phyloP scores from a whole-genome alignment of 257 asterid species.

The Penstemon eatonii region DNA sequence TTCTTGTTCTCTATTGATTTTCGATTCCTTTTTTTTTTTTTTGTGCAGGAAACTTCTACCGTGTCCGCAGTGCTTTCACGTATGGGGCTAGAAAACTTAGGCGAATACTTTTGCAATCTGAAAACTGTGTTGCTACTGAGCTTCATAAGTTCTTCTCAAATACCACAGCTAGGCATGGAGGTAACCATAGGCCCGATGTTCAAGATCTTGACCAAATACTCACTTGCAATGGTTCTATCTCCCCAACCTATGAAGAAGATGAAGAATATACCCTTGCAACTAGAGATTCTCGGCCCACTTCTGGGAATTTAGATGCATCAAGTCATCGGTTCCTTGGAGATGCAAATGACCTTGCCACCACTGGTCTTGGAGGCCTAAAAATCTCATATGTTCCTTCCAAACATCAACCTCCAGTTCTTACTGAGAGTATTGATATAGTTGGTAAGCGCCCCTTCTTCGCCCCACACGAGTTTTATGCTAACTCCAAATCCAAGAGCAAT shows the following conservation, averaged over 20 bases:
- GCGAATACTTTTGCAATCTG: conserved; percentile 52
- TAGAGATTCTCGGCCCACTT: conserved; percentile 18
- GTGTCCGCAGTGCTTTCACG: conserved; percentile 84
- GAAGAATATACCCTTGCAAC: too few relatives aligned
- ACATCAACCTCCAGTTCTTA: conserved; percentile 22
- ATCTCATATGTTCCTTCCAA: conserved; percentile 27
- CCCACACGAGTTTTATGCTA: conserved; percentile 45
- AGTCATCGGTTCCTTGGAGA: conserved; percentile 23
- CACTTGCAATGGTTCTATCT: conserved; percentile 26
- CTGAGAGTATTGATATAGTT: conserved; percentile 22
- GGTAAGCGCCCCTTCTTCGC: conserved; percentile 26
- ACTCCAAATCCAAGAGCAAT: conserved; percentile 30
- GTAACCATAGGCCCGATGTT: conserved; percentile 56
- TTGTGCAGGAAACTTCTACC: conserved; percentile 67
- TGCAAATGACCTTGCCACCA: conserved; percentile 29
- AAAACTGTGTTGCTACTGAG: conserved; percentile 49
- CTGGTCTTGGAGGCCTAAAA: conserved; percentile 28
- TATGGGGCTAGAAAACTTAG: conserved; percentile 79
- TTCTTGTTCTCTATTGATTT: background rate
- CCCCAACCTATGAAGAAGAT: background rate
- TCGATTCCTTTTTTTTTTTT: background rate
- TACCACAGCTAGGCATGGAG: conserved; percentile 69
- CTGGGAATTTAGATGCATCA: conserved; percentile 14
- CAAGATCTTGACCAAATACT: conserved; percentile 31
- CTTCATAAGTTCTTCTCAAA: conserved; percentile 65